These are phyloP conservation scores for Ascochyta rabiei DNA, from an alignment of 2,329 filamentous ascomycete genomes.

Conservation along the genomic window DNA sequence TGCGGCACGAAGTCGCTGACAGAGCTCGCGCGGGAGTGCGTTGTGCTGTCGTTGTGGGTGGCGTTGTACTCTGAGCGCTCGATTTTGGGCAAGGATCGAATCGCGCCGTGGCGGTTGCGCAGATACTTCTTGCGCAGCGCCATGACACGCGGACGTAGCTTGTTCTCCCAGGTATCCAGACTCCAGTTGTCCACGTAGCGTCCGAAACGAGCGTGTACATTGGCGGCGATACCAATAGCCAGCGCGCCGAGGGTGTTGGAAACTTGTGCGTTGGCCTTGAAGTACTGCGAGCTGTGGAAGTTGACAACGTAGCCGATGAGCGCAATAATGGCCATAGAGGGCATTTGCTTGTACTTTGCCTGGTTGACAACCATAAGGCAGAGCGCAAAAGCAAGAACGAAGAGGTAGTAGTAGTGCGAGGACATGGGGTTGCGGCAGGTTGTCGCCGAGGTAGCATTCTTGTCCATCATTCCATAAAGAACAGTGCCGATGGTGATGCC, in stretches of 20 bases:
- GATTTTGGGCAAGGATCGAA: conserved; percentile 17
- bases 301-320: conserved; percentile 77
- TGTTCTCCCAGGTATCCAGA: conserved; percentile 61
- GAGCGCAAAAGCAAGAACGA: conserved; percentile 75
- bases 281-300: conserved; percentile 71
- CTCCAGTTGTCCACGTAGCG: conserved; percentile 62
- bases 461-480: conserved; percentile 56
- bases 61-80: conserved; percentile 30
- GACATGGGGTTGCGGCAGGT: conserved; percentile 55
- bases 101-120: conserved; percentile 27
- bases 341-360: conserved; percentile 78
- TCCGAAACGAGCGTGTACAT: conserved; percentile 75
- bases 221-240: conserved; percentile 76
- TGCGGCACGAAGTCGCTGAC: conserved; percentile 38
- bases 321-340: conserved; percentile 76
- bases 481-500: conserved; percentile 59
- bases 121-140: conserved; percentile 35
- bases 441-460: conserved; percentile 53
- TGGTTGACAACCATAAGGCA: conserved; percentile 81
- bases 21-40: conserved; percentile 30
- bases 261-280: conserved; percentile 73
- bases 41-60: conserved; percentile 23
- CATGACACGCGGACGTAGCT: conserved; percentile 51
- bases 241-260: conserved; percentile 79
- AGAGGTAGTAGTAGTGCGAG: conserved; percentile 67